Conservation (phyloP, 1,284 basidiomycete species). For the Veloboletus limbatus region DNA sequence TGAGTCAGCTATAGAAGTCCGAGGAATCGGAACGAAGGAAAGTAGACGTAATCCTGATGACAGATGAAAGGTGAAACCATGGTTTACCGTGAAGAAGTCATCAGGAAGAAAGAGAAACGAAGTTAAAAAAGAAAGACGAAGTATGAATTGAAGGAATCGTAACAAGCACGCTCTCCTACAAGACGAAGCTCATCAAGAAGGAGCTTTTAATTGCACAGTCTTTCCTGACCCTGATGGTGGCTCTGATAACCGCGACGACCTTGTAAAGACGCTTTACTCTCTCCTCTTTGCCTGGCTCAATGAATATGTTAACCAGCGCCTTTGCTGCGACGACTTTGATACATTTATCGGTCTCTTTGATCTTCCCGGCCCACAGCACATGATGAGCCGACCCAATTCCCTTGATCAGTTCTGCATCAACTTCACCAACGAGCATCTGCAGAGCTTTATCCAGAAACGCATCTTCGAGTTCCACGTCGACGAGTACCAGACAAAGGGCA, state of each 20-base stretch:
- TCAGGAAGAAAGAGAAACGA: too few relatives aligned
- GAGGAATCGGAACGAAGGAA: too few relatives aligned
- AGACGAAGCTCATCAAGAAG: slow-evolving; percentile 89
- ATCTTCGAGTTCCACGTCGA: slow-evolving; percentile 78
- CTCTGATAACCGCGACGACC: slow-evolving; percentile 88
- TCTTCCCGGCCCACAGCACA: slow-evolving; percentile 90
- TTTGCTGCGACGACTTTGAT: slow-evolving; percentile 87
- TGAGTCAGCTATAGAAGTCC: too few relatives aligned
- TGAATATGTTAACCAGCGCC: slow-evolving; percentile 92
- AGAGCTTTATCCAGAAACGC: slow-evolving; percentile 78
- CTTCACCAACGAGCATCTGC: slow-evolving; percentile 89
- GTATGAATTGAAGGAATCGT: too few relatives aligned
- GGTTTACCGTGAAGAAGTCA: too few relatives aligned
- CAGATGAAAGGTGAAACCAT: too few relatives aligned
- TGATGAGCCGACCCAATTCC: slow-evolving; percentile 81
- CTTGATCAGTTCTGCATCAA: slow-evolving; percentile 97
- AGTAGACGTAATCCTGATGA: too few relatives aligned
- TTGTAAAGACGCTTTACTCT: slow-evolving; percentile 91
- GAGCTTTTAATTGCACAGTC: slow-evolving; percentile 96
- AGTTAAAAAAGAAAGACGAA: too few relatives aligned
- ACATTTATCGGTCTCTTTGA: slow-evolving; percentile 96
- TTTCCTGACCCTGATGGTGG: slow-evolving; percentile 95
- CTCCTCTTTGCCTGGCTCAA: slow-evolving; percentile 96
- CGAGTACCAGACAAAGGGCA: slow-evolving; percentile 86
- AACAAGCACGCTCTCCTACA: slow-evolving; percentile 93